Base-by-base conservation (phyloP, 768 basidiomycete genomes). In the Pisolithus marmoratus region DNA sequence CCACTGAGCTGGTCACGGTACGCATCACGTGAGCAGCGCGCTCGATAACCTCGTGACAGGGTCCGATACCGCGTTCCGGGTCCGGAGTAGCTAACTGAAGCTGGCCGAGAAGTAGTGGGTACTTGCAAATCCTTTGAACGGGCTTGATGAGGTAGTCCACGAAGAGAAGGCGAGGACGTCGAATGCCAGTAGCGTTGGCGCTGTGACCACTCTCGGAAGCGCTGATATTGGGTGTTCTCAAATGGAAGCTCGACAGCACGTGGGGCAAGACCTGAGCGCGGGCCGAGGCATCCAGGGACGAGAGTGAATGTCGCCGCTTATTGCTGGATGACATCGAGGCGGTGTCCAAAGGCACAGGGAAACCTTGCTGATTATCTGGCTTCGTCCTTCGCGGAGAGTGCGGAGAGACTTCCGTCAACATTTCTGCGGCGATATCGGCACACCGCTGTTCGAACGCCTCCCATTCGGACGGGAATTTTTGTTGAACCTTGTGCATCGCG, bases 131-230 rank as follows among this genome's bases (percentile, higher is more conserved):
- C 47, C 94, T 77, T 68, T 99, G 95, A 15, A 97, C 80, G n/a
- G 95, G 95, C 68, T 93, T 93, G 72, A 99, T 97, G 71, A 97
- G 78, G 64, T 94, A 94, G 70, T 98, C 95, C 58, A 81, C 72
- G 66, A 89, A 83, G 52, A 77, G 75, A 36, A 89, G 77, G 20
- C 80, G 79, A 12, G 71, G 59, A 43, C 61, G 56, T 52, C 63
- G 72, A 51, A 29, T 45, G 41, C 26, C 48, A 6, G 55, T 63
- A 64, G 60, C 63, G 57, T 68, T 53, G 1, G 58, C 58, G 19
- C 65, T 59, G 45, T 68, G 67, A 2, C 67, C 68, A 17, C 57
- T 60, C 48, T 68, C 67, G 12, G 67, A 68, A 15, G 64, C 36
- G 20, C 63, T 69, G 29, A 63, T 48, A 6, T 57, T 27, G 6